Conservation (phyloP, 805 yeast species). For the Candida railenensis region DNA sequence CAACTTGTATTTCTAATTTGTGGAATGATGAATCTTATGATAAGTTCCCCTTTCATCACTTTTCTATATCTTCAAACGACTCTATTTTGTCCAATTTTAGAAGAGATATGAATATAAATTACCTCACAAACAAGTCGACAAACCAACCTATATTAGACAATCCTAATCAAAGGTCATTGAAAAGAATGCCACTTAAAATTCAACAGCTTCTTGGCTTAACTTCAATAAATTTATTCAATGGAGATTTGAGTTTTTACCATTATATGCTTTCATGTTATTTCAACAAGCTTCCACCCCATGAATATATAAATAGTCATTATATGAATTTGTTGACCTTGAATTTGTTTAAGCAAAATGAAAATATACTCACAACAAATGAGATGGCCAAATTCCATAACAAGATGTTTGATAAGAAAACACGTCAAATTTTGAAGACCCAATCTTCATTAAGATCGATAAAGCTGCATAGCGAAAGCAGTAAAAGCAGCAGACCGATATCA, state of each 20-base stretch:
- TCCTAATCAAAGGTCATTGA: constrained; percentile 21
- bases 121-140: not conserved
- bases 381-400: constrained; percentile 27
- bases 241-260: constrained; percentile 29
- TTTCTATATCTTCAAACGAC: constrained; percentile 37
- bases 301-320: constrained; percentile 35
- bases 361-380: constrained; percentile 25
- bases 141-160: constrained; percentile 16
- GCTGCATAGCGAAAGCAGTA: constrained; percentile 1
- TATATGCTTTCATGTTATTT: constrained; percentile 41
- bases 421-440: constrained; percentile 24
- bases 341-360: constrained; percentile 38
- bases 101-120: constrained; percentile 7
- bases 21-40: constrained; percentile 17
- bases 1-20: not conserved
- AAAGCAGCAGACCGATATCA: not conserved
- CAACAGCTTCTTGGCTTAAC: constrained; percentile 32
- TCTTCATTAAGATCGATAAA: constrained; percentile 20
- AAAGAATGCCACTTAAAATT: constrained; percentile 32
- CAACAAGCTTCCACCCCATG: constrained; percentile 28
- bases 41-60: constrained; percentile 33
- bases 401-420: constrained; percentile 20
- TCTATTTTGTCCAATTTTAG: constrained; percentile 36
- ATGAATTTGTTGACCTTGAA: constrained; percentile 33
- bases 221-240: constrained; percentile 32